Conservation (phyloP, 2,329 filamentous ascomycete genomes). For the Apiospora aurea region DNA sequence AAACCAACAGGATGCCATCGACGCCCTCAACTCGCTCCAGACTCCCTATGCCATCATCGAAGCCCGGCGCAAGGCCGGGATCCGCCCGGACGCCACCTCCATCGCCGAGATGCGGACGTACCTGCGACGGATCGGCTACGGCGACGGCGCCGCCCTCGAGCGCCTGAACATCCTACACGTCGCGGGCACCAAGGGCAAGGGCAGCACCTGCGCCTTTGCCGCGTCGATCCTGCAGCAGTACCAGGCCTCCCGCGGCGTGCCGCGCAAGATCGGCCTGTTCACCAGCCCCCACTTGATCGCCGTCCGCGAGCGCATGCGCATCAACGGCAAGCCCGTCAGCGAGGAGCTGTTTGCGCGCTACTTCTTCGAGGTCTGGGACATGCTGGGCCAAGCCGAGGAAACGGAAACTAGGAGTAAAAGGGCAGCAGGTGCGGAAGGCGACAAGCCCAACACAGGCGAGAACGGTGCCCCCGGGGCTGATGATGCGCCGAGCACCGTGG, state of each 20-base stretch:
- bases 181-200: slow-evolving; percentile 80
- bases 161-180: slow-evolving; percentile 74
- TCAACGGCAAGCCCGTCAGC: slow-evolving; percentile 64
- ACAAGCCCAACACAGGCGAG: not conserved
- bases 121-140: slow-evolving; percentile 79
- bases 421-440: not conserved
- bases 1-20: slow-evolving; percentile 17
- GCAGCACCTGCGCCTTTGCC: slow-evolving; percentile 73
- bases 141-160: slow-evolving; percentile 59
- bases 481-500: slow-evolving; percentile 37
- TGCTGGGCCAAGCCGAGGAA: slow-evolving; percentile 49
- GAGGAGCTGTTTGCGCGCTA: slow-evolving; percentile 67
- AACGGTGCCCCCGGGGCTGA: not conserved
- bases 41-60: slow-evolving; percentile 85
- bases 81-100: slow-evolving; percentile 62
- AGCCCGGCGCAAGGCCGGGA: slow-evolving; percentile 76
- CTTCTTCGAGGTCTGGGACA: slow-evolving; percentile 74
- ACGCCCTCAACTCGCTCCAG: slow-evolving; percentile 82
- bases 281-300: slow-evolving; percentile 74
- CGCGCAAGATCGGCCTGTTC: slow-evolving; percentile 66
- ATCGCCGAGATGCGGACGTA: slow-evolving; percentile 83
- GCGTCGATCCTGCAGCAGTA: slow-evolving; percentile 67
- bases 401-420: slow-evolving; percentile 30
- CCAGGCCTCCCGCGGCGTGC: slow-evolving; percentile 42
- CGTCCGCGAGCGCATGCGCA: slow-evolving; percentile 71